phyloP scores from a whole-genome alignment of 2,329 filamentous ascomycete genomes.

The Epichloe amarillans region DNA sequence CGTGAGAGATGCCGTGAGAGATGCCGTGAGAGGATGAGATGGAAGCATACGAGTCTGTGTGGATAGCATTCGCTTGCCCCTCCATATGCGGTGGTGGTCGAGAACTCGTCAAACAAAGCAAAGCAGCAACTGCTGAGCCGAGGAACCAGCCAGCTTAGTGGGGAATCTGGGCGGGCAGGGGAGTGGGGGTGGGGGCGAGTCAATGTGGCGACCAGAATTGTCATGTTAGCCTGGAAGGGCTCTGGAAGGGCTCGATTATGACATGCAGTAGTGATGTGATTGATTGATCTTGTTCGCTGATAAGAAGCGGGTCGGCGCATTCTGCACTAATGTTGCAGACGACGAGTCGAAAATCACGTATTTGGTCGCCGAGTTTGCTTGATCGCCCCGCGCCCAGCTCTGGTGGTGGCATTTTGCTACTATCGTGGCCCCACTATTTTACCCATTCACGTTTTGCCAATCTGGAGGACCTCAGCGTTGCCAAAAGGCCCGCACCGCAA shows the following conservation, averaged over 20 bases:
- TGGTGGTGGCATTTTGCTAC: not conserved
- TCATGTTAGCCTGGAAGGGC: too few relatives aligned
- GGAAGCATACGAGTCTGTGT: not conserved
- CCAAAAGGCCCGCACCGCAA: not conserved
- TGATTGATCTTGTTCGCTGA: too few relatives aligned
- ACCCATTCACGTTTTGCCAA: not conserved
- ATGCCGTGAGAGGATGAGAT: not conserved
- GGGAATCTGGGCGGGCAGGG: not conserved
- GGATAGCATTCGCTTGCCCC: not conserved
- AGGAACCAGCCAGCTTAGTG: conserved; percentile 2
- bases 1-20: not conserved
- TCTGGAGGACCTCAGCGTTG: not conserved
- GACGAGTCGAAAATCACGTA: too few relatives aligned
- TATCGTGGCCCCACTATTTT: not conserved
- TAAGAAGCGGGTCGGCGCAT: too few relatives aligned
- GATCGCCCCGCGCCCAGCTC: too few relatives aligned
- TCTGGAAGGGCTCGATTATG: too few relatives aligned
- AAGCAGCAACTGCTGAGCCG: conserved; percentile 4
- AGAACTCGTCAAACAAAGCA: not conserved
- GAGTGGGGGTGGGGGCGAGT: too few relatives aligned
- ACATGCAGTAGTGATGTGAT: too few relatives aligned
- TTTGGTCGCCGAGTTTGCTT: too few relatives aligned
- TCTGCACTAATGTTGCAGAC: too few relatives aligned
- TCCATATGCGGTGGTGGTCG: conserved; percentile 1
- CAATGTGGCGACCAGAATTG: too few relatives aligned